phyloP scores from a whole-genome alignment of 2,329 filamentous ascomycete genomes.

The Chaetothyriales sp. region DNA sequence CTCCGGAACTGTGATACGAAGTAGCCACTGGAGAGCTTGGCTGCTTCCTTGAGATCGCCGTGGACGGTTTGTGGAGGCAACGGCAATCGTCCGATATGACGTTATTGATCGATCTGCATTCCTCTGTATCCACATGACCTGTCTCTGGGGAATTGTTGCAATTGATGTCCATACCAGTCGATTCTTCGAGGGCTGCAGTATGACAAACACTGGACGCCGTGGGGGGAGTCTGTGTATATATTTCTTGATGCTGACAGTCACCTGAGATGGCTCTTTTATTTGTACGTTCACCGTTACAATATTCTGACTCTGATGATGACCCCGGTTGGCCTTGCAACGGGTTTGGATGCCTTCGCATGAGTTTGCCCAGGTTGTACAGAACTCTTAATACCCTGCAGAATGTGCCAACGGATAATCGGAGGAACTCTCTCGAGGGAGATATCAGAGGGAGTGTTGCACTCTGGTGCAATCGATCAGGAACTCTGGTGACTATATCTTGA shows the following conservation, averaged over 20 bases:
- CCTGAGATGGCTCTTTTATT: neutral
- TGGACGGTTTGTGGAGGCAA: neutral
- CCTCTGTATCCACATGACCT: neutral
- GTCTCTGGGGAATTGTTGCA: neutral
- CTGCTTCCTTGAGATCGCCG: neutral
- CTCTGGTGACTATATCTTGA: constrained; percentile 1
- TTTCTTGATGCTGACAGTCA: constrained; percentile 1
- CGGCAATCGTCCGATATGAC: neutral
- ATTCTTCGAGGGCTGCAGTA: constrained; percentile 4
- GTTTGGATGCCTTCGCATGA: constrained; percentile 5
- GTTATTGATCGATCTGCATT: neutral
- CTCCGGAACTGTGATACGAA: neutral
- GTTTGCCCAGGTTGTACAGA: constrained; percentile 6
- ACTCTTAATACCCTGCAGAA: constrained; percentile 4
- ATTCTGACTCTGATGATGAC: constrained; percentile 1
- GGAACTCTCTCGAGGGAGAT: neutral
- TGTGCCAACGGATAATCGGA: constrained; percentile 1
- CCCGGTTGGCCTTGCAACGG: constrained; percentile 3
- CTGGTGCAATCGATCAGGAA: constrained; percentile 1
- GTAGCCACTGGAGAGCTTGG: neutral
- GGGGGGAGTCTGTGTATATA: constrained; percentile 9
- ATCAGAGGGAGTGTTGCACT: neutral
- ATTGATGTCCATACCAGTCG: neutral
- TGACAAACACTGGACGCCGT: constrained; percentile 7
- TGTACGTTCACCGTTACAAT: neutral